These are phyloP conservation scores for Trypanosoma mega DNA, from an alignment of 208 protist species.

Conservation along the genomic window DNA sequence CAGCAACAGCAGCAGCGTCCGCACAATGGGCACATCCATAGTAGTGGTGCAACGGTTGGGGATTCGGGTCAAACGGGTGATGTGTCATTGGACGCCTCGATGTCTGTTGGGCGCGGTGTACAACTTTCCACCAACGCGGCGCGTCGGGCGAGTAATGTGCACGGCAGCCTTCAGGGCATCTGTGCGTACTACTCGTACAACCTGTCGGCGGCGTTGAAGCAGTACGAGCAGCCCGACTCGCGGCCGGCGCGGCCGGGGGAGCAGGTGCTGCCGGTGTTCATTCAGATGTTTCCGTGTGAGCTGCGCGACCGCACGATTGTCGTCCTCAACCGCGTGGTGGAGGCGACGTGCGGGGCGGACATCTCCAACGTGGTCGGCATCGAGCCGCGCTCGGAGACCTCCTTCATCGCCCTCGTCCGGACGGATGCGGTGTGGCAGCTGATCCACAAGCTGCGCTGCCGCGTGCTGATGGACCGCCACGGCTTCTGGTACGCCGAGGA, in stretches of 20 bases:
- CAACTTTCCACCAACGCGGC: too few species aligned
- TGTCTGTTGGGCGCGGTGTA: too few species aligned
- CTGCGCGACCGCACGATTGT: conserved; percentile 47
- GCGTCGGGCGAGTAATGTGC: too few species aligned
- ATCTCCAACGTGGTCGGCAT: conserved; percentile 46
- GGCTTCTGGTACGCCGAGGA: conserved; percentile 73
- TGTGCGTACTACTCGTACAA: conserved; percentile 30
- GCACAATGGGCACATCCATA: too few species aligned
- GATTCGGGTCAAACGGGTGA: too few species aligned
- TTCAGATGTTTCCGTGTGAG: conserved; percentile 86
- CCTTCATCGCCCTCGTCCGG: conserved; percentile 59
- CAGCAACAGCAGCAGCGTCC: too few species aligned
- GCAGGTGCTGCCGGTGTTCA: conserved; percentile 45
- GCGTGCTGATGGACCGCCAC: conserved; percentile 80
- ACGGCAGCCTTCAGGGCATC: conserved; percentile 27
- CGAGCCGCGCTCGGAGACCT: conserved; percentile 73
- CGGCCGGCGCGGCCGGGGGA: conserved; percentile 2
- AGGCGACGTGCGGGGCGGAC: conserved; percentile 30
- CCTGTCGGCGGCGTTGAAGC: conserved; percentile 22
- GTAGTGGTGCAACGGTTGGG: too few species aligned
- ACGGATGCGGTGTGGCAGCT: conserved; percentile 52
- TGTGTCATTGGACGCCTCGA: too few species aligned
- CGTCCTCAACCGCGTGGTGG: conserved; percentile 71
- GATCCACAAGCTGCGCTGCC: conserved; percentile 64
- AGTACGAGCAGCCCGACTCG: conserved; percentile 23